Evolutionary conservation across 2,329 filamentous ascomycete species (phyloP).

Genomic region (Ophiostoma sp.): DNA sequence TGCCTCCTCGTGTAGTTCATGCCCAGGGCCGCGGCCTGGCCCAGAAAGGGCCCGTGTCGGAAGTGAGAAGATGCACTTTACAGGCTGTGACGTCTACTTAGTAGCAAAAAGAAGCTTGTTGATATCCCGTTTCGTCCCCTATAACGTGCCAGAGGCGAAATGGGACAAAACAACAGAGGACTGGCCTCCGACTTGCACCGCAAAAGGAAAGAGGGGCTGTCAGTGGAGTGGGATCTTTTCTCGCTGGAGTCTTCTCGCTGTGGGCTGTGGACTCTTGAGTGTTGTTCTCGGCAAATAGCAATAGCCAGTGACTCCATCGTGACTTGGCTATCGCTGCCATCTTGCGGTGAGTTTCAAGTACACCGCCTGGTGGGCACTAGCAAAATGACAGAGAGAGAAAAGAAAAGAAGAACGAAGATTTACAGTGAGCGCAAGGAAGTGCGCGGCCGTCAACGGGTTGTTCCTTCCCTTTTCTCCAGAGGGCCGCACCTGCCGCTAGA

Average conservation of each 20-base stretch:
- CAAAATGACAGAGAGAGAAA: neutral
- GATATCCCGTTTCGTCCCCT: constrained; percentile 9
- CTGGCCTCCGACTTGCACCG: neutral
- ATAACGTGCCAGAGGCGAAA: neutral
- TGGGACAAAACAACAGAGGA: neutral
- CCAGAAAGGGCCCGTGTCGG: neutral
- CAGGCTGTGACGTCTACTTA: neutral
- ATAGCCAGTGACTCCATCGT: constrained; percentile 15
- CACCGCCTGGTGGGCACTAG: constrained; percentile 10
- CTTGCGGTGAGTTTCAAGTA: constrained; percentile 16
- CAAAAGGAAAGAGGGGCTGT: constrained; percentile 18
- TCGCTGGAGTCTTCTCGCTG: no score
- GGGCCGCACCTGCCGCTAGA: neutral
- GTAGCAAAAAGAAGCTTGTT: neutral
- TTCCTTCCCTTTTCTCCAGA: constrained; percentile 10
- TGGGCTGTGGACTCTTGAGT: constrained; percentile 1
- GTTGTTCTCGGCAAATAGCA: constrained; percentile 12
- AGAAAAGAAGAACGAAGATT: neutral
- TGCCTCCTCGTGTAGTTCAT: neutral
- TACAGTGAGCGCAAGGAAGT: neutral
- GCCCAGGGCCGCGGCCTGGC: constrained; percentile 17
- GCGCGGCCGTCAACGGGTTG: neutral
- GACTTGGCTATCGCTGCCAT: neutral
- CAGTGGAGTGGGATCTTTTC: neutral
- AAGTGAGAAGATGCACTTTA: neutral